phyloP scores from a whole-genome alignment of 2,329 filamentous ascomycete genomes.

The Ophiobolus disseminans region DNA sequence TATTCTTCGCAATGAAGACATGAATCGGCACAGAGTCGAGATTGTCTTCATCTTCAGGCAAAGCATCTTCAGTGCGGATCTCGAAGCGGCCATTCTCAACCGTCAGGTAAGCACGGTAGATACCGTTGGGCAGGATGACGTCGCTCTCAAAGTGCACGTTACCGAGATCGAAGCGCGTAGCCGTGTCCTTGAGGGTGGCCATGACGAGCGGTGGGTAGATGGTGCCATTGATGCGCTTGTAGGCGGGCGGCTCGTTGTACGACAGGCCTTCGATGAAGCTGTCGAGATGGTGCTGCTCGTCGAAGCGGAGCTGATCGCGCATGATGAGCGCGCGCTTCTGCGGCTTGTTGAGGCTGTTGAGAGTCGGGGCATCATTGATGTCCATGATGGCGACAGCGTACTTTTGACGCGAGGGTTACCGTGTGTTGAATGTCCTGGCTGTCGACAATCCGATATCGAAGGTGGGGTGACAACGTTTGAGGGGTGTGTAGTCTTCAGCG shows the following conservation, averaged over 20 bases:
- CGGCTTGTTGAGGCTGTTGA: constrained; percentile 30
- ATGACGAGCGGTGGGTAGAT: constrained; percentile 28
- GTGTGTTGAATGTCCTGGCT: neutral
- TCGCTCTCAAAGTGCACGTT: constrained; percentile 35
- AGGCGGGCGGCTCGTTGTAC: constrained; percentile 38
- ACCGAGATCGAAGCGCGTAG: constrained; percentile 35
- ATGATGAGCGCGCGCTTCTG: constrained; percentile 39
- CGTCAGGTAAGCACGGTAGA: constrained; percentile 20
- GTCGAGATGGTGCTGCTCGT: constrained; percentile 32
- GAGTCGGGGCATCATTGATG: constrained; percentile 20
- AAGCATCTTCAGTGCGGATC: constrained; percentile 22
- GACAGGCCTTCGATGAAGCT: constrained; percentile 33
- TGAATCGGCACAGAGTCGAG: constrained; percentile 30
- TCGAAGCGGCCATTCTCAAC: constrained; percentile 29
- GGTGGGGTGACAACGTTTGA: no score
- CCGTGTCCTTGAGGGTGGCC: constrained; percentile 29
- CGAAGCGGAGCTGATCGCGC: constrained; percentile 36
- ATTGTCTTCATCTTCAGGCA: constrained; percentile 26
- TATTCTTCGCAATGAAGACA: constrained; percentile 28
- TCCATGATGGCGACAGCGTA: constrained; percentile 14
- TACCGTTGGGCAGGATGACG: neutral
- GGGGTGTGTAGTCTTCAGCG: no score
- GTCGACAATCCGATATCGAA: neutral
- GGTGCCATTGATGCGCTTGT: constrained; percentile 27
- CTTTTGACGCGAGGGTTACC: neutral